A percentile compares a stretch with the other conserved stretches of the same genome.
Conservation (phyloP, 2,329 filamentous ascomycete genomes). For the Ascochyta pisi region DNA sequence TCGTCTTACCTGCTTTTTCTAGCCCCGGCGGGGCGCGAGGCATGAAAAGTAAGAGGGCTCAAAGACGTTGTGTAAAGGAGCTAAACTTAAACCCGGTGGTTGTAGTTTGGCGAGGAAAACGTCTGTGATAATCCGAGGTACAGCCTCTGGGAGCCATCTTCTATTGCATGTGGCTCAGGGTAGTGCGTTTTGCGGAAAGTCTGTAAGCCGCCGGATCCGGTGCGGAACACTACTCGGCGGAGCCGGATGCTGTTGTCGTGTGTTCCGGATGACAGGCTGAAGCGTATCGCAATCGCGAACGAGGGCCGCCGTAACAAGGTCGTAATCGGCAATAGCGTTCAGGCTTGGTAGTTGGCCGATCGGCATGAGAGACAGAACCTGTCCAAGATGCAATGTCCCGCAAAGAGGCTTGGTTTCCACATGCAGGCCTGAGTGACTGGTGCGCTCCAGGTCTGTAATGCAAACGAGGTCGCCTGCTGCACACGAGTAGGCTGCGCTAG, state of each 20-base stretch:
- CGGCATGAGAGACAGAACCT: slow-evolving; percentile 12
- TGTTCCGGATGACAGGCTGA: slow-evolving; percentile 16
- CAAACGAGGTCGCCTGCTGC: slow-evolving; percentile 22
- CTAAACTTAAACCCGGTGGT: slow-evolving; percentile 33
- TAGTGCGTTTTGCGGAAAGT: not conserved
- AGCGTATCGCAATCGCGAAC: slow-evolving; percentile 6
- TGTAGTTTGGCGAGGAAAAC: slow-evolving; percentile 20
- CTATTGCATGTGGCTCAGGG: not conserved
- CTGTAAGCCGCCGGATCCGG: slow-evolving; percentile 1
- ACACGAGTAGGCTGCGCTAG: slow-evolving; percentile 33
- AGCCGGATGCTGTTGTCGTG: not conserved
- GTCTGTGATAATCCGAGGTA: slow-evolving; percentile 11
- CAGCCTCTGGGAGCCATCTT: slow-evolving; percentile 14
- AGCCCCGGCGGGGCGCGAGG: slow-evolving; percentile 19
- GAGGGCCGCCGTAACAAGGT: slow-evolving; percentile 6
- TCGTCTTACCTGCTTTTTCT: slow-evolving; percentile 39
- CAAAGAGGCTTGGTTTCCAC: slow-evolving; percentile 23
- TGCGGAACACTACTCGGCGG: not conserved
- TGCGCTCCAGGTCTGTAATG: slow-evolving; percentile 17
- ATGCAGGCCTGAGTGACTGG: slow-evolving; percentile 18
- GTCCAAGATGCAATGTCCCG: slow-evolving; percentile 15
- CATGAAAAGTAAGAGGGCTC: slow-evolving; percentile 14
- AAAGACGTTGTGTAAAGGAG: slow-evolving; percentile 28
- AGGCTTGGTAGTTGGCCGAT: slow-evolving; percentile 10
- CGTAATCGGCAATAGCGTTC: slow-evolving; percentile 11